phyloP scores from a whole-genome alignment of 1,284 basidiomycete genomes.

The Sanghuangporus sanghuang region DNA sequence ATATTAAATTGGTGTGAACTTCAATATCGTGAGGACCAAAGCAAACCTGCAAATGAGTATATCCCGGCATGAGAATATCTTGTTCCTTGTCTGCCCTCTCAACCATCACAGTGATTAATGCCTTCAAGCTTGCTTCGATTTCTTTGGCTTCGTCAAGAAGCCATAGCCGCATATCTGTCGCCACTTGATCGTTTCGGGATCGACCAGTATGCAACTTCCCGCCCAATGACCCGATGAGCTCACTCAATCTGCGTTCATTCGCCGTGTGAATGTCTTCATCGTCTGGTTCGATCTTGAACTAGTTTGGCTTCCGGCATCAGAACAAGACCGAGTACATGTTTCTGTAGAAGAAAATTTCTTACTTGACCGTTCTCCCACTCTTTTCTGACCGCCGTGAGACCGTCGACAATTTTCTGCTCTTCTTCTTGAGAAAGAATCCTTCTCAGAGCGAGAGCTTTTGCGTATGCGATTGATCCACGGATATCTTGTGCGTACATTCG shows the following conservation, averaged over 20 bases:
- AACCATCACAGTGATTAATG: constrained; percentile 82
- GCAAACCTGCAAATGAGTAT: constrained; percentile 90
- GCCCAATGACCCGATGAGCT: constrained; percentile 87
- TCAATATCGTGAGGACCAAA: background rate
- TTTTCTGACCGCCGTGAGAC: constrained; percentile 71
- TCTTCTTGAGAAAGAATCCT: constrained; percentile 80
- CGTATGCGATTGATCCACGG: constrained; percentile 92
- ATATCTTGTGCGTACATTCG: constrained; percentile 93
- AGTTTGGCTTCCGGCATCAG: constrained; percentile 1
- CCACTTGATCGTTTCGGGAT: constrained; percentile 96
- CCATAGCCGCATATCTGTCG: constrained; percentile 97
- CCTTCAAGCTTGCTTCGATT: constrained; percentile 71
- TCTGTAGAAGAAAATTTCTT: constrained; percentile 23
- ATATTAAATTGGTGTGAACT: background rate
- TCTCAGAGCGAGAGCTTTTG: constrained; percentile 77
- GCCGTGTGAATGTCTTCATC: constrained; percentile 99
- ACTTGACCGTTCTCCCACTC: constrained; percentile 83
- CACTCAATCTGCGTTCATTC: constrained; percentile 91
- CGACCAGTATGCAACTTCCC: constrained; percentile 96
- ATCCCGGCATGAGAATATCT: constrained; percentile 89
- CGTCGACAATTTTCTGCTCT: constrained; percentile 67
- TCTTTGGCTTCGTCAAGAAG: constrained; percentile 76
- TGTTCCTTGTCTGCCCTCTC: constrained; percentile 91
- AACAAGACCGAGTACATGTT: background rate
- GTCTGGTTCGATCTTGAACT: constrained; percentile 74